phyloP scores from a whole-genome alignment of 2,329 filamentous ascomycete genomes.

The Microdochium paspali region DNA sequence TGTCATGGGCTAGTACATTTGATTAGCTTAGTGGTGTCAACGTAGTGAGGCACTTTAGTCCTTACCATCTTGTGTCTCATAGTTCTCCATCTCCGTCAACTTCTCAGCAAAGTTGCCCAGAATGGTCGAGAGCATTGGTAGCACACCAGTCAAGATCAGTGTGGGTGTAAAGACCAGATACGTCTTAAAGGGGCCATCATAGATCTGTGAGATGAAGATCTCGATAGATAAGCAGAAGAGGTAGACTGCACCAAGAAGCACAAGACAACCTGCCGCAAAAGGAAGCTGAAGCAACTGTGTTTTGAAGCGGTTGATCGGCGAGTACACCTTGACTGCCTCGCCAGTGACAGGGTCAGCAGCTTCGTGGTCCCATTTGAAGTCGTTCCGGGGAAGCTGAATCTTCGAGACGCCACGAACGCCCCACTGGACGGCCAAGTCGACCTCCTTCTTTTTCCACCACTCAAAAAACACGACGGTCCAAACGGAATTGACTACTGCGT shows the following conservation, averaged over 20 bases:
- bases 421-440: constrained; percentile 81
- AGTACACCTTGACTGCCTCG: constrained; percentile 67
- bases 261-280: constrained; percentile 66
- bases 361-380: constrained; percentile 74
- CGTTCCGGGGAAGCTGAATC: constrained; percentile 67
- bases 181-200: constrained; percentile 77
- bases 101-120: constrained; percentile 68
- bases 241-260: constrained; percentile 72
- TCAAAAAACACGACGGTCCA: constrained; percentile 89
- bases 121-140: constrained; percentile 68
- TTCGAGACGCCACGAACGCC: constrained; percentile 75
- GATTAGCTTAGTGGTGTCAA: constrained; percentile 8
- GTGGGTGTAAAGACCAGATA: constrained; percentile 87
- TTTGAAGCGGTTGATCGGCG: constrained; percentile 62
- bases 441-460: constrained; percentile 91
- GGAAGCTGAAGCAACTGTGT: constrained; percentile 76
- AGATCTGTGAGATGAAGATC: constrained; percentile 91
- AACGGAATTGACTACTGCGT: constrained; percentile 68
- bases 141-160: constrained; percentile 69
- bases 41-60: background rate
- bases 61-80: constrained; percentile 68
- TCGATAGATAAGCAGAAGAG: constrained; percentile 84
- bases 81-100: constrained; percentile 82
- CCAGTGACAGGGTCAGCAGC: constrained; percentile 73
- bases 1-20: constrained; percentile 53